Percentiles rank a stretch among this genome's conserved stretches.
These are phyloP conservation scores for Thermomucor indicae-seudaticae DNA, from an alignment of 371 early-diverging fungal species.

Conservation along the genomic window DNA sequence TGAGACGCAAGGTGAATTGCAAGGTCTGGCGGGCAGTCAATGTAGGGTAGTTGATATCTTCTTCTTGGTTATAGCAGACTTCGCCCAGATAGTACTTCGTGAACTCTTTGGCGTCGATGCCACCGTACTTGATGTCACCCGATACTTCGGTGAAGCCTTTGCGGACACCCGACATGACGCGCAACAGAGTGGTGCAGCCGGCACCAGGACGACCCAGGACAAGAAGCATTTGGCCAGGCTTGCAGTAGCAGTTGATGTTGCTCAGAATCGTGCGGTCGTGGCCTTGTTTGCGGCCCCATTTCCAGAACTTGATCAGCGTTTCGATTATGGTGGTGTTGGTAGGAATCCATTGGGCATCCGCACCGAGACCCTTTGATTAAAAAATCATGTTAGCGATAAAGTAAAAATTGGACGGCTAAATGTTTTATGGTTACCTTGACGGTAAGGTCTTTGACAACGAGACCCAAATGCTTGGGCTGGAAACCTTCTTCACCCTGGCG, in stretches of 20 bases:
- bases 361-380: constrained; percentile 18
- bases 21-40: constrained; percentile 47
- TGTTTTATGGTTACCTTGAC: constrained; percentile 18
- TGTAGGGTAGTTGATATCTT: constrained; percentile 41
- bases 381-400: neutral
- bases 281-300: constrained; percentile 14
- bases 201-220: constrained; percentile 52
- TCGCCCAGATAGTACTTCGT: constrained; percentile 32
- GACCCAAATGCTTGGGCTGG: constrained; percentile 46
- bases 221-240: constrained; percentile 50
- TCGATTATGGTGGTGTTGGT: constrained; percentile 4
- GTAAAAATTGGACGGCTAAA: neutral
- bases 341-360: constrained; percentile 21
- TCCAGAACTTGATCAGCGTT: constrained; percentile 13
- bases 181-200: constrained; percentile 48
- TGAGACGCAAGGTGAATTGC: constrained; percentile 42
- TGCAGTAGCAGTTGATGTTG: constrained; percentile 46
- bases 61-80: constrained; percentile 46
- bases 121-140: constrained; percentile 40
- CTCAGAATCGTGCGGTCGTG: constrained; percentile 40
- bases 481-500: constrained; percentile 26
- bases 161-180: constrained; percentile 42
- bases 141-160: constrained; percentile 30
- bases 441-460: constrained; percentile 40
- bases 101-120: constrained; percentile 37